Conservation (phyloP, 2,329 filamentous ascomycete species). For the Exophiala calicioides region DNA sequence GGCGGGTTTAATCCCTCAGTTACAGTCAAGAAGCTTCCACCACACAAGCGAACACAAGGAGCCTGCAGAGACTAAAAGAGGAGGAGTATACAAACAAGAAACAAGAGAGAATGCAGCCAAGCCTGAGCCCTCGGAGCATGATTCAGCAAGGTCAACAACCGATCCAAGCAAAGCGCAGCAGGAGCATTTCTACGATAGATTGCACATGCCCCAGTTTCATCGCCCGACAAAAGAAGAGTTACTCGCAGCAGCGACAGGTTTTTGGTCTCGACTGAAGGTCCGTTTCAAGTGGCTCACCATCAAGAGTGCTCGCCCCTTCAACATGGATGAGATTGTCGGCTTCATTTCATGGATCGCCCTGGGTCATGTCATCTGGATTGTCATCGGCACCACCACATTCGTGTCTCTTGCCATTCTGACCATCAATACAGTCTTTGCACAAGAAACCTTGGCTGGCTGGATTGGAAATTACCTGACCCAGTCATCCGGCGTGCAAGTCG, state of each 20-base stretch:
- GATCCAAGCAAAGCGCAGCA: constrained; percentile 20
- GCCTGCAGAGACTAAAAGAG: constrained; percentile 36
- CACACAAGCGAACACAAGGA: background rate
- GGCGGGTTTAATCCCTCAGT: constrained; percentile 4
- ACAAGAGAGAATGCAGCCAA: constrained; percentile 24
- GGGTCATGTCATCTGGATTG: constrained; percentile 90
- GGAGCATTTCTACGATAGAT: constrained; percentile 57
- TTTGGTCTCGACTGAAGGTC: constrained; percentile 85
- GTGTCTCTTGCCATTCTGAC: constrained; percentile 87
- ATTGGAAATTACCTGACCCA: constrained; percentile 93
- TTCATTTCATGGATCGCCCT: constrained; percentile 94
- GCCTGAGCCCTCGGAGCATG: constrained; percentile 25
- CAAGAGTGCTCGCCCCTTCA: constrained; percentile 88
- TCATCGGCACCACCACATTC: constrained; percentile 97
- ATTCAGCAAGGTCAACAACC: constrained; percentile 25
- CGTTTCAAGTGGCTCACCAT: constrained; percentile 99
- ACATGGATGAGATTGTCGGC: constrained; percentile 91
- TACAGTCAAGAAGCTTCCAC: constrained; percentile 16
- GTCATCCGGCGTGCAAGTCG: constrained; percentile 86
- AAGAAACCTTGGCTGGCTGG: constrained; percentile 92
- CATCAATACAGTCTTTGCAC: constrained; percentile 94
- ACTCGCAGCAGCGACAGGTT: constrained; percentile 84
- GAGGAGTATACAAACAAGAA: constrained; percentile 33
- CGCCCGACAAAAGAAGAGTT: constrained; percentile 92
- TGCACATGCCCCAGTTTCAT: constrained; percentile 74